phyloP scores from a whole-genome alignment of 2,329 filamentous ascomycete genomes.

The Aspergillus hiratsukae region DNA sequence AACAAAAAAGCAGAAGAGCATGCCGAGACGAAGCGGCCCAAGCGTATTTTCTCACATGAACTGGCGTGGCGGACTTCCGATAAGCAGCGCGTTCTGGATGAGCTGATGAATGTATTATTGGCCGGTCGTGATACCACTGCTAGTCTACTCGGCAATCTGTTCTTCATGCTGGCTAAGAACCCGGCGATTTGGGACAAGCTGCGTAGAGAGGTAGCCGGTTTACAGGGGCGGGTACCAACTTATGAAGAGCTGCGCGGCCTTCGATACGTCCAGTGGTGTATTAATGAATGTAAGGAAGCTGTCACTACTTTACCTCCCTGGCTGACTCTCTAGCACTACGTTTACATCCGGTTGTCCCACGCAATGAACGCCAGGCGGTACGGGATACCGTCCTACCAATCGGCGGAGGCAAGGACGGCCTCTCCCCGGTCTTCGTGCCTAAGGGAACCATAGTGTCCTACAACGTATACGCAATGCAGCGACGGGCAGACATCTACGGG shows the following conservation, averaged over 20 bases:
- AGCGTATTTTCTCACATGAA: conserved; percentile 57
- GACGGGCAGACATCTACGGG: no score
- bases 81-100: conserved; percentile 45
- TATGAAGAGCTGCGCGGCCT: conserved; percentile 4
- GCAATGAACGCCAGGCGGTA: no score
- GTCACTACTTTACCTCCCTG: no score
- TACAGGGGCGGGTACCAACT: conserved; percentile 2
- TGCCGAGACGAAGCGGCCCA: not conserved
- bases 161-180: conserved; percentile 27
- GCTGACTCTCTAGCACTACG: not conserved
- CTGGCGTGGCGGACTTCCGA: conserved; percentile 48
- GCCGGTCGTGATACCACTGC: conserved; percentile 38
- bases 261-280: conserved; percentile 3
- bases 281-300: conserved; percentile 5
- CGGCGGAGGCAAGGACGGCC: no score
- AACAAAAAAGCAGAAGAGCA: not conserved
- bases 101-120: conserved; percentile 39
- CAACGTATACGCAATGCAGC: no score
- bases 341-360: no score
- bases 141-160: conserved; percentile 29
- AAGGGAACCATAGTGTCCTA: no score
- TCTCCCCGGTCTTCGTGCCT: no score
- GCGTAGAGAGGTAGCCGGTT: conserved; percentile 12
- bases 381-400: no score
- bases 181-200: conserved; percentile 23